These are phyloP conservation scores for Colletotrichum theobromicola DNA, from an alignment of 2,329 filamentous ascomycete species.

Conservation along the genomic window DNA sequence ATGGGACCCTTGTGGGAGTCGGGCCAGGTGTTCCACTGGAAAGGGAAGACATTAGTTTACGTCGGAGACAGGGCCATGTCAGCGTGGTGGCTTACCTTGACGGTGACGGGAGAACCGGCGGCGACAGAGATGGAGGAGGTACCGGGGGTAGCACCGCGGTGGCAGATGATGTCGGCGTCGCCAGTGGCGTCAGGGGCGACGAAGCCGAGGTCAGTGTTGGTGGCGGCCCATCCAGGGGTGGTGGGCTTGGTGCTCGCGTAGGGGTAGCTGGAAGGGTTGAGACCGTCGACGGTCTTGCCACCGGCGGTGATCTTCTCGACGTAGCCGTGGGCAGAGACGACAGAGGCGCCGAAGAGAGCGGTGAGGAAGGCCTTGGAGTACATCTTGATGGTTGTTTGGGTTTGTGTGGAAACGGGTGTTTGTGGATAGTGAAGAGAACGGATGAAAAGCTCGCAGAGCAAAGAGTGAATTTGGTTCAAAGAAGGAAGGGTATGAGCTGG, in stretches of 20 bases:
- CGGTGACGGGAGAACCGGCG: conserved; percentile 63
- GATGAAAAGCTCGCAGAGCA: conserved; percentile 20
- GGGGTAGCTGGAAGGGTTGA: conserved; percentile 29
- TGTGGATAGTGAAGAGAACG: background rate
- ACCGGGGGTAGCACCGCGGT: conserved; percentile 47
- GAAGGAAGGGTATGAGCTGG: conserved; percentile 3
- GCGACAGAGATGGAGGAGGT: conserved; percentile 48
- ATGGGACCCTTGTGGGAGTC: conserved; percentile 66
- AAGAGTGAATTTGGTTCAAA: conserved; percentile 7
- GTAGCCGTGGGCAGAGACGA: conserved; percentile 35
- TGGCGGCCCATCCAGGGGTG: conserved; percentile 25
- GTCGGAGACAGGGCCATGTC: background rate
- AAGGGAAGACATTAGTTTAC: background rate
- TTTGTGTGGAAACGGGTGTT: background rate
- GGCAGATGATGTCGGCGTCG: conserved; percentile 51
- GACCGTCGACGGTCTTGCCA: conserved; percentile 33
- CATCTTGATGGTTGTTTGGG: background rate
- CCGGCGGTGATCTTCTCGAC: conserved; percentile 33
- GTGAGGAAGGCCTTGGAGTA: conserved; percentile 24
- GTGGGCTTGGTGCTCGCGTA: conserved; percentile 29
- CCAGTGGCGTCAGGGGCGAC: conserved; percentile 47
- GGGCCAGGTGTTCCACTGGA: conserved; percentile 67
- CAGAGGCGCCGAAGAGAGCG: conserved; percentile 24
- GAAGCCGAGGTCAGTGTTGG: conserved; percentile 44
- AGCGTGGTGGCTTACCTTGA: conserved; percentile 39